These are phyloP conservation scores for Talaromyces sp. DNA, from an alignment of 2,329 filamentous ascomycete genomes.

Conservation along the genomic window DNA sequence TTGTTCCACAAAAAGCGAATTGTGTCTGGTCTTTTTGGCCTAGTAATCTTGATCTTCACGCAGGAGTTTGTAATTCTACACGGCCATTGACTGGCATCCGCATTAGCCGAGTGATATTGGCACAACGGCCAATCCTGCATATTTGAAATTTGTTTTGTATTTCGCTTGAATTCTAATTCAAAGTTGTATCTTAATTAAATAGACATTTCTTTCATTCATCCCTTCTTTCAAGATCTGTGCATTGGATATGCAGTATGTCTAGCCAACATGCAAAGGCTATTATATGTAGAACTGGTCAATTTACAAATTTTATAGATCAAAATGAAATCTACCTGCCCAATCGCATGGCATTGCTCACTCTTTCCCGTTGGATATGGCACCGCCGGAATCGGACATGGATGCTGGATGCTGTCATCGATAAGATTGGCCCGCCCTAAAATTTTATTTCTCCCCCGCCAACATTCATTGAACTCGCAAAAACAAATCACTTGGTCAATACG, in stretches of 20 bases:
- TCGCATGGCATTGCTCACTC: not conserved
- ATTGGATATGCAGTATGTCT: no score
- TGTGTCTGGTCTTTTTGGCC: not conserved
- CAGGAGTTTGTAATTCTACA: not conserved
- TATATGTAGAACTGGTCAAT: not conserved
- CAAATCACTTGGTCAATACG: not conserved
- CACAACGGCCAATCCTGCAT: not conserved
- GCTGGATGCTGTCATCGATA: constrained; percentile 2
- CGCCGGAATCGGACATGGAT: constrained; percentile 7
- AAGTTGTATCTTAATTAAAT: not conserved
- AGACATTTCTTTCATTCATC: not conserved
- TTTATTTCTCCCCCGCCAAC: constrained; percentile 9
- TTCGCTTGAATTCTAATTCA: not conserved
- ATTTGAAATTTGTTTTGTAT: not conserved
- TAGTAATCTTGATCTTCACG: not conserved
- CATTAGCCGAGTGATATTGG: not conserved
- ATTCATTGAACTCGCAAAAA: not conserved
- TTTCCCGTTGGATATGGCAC: not conserved
- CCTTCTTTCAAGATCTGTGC: not conserved
- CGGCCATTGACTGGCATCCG: not conserved
- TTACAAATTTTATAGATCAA: not conserved
- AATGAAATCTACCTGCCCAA: not conserved
- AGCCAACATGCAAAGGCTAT: not conserved
- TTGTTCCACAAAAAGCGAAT: constrained; percentile 14
- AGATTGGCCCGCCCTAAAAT: constrained; percentile 9